Evolutionary conservation across 768 basidiomycete genomes (phyloP).

Genomic region (Collybia sordida): DNA sequence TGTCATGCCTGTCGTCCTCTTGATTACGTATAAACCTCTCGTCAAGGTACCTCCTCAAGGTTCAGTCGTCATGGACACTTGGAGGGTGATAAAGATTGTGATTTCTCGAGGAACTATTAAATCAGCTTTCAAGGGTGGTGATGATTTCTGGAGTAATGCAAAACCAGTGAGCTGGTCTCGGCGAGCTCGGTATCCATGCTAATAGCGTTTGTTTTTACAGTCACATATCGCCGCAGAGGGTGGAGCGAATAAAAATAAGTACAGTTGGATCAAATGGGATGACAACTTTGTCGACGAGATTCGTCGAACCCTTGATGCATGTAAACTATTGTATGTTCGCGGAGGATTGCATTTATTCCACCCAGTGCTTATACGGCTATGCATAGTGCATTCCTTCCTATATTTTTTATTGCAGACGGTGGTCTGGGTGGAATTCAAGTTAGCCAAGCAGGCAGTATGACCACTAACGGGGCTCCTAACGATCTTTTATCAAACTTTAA

Average conservation of each 20-base stretch:
- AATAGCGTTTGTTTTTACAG: constrained; percentile 2
- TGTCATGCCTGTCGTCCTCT: constrained; percentile 30
- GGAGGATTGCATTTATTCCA: neutral
- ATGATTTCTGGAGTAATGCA: constrained; percentile 23
- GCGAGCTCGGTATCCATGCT: neutral
- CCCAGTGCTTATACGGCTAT: neutral
- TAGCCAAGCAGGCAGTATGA: constrained; percentile 28
- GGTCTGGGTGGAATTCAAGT: constrained; percentile 25
- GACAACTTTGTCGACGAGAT: constrained; percentile 33
- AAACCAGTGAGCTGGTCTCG: constrained; percentile 17
- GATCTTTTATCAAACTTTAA: constrained; percentile 32
- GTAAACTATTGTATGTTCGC: constrained; percentile 24
- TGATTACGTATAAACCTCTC: constrained; percentile 22
- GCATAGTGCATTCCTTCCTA: constrained; percentile 23
- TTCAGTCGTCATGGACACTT: constrained; percentile 29
- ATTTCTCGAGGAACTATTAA: constrained; percentile 12
- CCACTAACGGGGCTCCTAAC: constrained; percentile 27
- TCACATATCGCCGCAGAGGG: constrained; percentile 15
- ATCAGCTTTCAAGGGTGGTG: constrained; percentile 20
- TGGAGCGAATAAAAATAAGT: constrained; percentile 11
- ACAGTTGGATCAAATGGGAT: constrained; percentile 24
- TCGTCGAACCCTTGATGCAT: constrained; percentile 27
- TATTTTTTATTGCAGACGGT: constrained; percentile 28
- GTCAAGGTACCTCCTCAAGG: constrained; percentile 31
- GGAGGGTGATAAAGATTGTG: constrained; percentile 18